Evolutionary conservation across 257 asterid species (phyloP), one percentile per base, ranked within the genome.

Genomic region (Paulownia fortunei): DNA sequence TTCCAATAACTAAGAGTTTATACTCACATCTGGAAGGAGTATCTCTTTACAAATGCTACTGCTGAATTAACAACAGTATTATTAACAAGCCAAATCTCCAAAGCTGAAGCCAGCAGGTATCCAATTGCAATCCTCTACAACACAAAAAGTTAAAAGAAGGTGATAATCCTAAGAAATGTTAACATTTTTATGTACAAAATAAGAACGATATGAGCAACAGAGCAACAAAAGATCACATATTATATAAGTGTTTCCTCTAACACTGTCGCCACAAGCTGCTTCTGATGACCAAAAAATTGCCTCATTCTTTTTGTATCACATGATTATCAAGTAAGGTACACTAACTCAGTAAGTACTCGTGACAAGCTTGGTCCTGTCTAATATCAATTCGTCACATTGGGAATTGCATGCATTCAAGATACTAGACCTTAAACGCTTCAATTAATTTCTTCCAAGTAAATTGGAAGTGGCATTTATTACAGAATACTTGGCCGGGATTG

Each of bases 101-200:
- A 58, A 68, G 81, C 55, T 56, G 98, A 88, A 78, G 91, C 88
- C 83, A 94, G 68, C 82, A 94, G 82, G 85, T 94, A 91, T 59
- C 96, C 97, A 78, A 92, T 89, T 47, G 97, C 88, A 65, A 94
- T 94, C 85, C 98, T 89, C 98, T 94, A 79, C 66, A 79, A 79
- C 41, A 81, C 42, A 86, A 69, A 73, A 78, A 41, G 60, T 58
- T 26, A 64, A 70, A 34, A 71, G 49, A 24, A 52, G 61, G 19
- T 72, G 51, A 46, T 56, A 47, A 27, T 77, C 60, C 63, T 67
- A 52, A 62, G 44, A 63, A 21, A 16, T 34, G 18, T 18, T 52
- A 37, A 26, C 36, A 16, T 54, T n/a, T 23, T 51, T 19, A 21
- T 37, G 34, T 21, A 66, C 13, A 77, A 18, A 24, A 72, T 8